Evolutionary conservation across 352 stramenopile species (phyloP).

Genomic region (Halophytophthora batemanensis): DNA sequence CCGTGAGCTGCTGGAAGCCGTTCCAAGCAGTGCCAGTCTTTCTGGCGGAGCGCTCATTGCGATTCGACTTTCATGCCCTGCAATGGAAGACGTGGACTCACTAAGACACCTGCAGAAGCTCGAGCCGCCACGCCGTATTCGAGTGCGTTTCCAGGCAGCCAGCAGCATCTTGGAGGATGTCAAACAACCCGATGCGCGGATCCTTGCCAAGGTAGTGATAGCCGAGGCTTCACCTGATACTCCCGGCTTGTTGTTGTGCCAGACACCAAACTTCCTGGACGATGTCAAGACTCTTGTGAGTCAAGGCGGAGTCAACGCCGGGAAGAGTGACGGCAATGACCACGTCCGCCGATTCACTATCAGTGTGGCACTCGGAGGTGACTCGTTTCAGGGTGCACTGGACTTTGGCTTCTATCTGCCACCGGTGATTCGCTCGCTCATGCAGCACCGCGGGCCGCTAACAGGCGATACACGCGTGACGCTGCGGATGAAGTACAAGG

Average conservation of each 20-base stretch:
- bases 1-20: constrained; percentile 31
- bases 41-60: constrained; percentile 29
- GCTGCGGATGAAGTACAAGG: constrained; percentile 72
- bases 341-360: constrained; percentile 37
- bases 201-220: constrained; percentile 16
- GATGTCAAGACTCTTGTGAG: constrained; percentile 36
- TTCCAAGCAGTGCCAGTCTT: constrained; percentile 37
- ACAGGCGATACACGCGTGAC: constrained; percentile 53
- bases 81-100: constrained; percentile 41
- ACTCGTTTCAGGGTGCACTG: constrained; percentile 42
- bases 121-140: constrained; percentile 40
- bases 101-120: constrained; percentile 43
- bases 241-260: constrained; percentile 32
- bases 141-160: constrained; percentile 48
- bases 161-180: constrained; percentile 10
- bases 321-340: constrained; percentile 3
- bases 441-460: constrained; percentile 61
- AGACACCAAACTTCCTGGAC: constrained; percentile 52
- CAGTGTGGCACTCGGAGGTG: constrained; percentile 35
- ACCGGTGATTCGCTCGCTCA: constrained; percentile 55
- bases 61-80: constrained; percentile 31
- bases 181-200: not conserved
- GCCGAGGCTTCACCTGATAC: constrained; percentile 9
- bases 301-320: constrained; percentile 3
- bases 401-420: constrained; percentile 57